These are phyloP conservation scores for Avena atlantica DNA, from an alignment of 176 grass and related monocot genomes.

Conservation along the genomic window DNA sequence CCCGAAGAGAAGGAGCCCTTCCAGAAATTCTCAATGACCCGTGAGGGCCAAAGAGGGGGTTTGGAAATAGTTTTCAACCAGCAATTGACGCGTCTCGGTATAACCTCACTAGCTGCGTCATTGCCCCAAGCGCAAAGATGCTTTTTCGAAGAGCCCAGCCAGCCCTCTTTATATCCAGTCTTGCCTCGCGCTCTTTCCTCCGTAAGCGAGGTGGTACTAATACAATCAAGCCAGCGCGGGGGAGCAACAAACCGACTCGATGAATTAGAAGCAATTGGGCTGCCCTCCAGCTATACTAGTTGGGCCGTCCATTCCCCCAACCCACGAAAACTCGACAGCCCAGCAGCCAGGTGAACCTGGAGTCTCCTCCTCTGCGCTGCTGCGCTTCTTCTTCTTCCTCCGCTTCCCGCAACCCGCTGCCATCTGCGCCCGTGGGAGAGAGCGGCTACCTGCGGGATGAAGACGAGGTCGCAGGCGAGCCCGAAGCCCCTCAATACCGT, in stretches of 20 bases:
- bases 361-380: not conserved
- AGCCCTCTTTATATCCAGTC: not conserved
- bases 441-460: constrained; percentile 49
- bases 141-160: fast-evolving
- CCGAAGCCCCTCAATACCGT: constrained; percentile 62
- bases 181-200: not conserved
- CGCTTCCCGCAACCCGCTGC: constrained; percentile 4
- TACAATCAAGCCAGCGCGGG: not conserved
- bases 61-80: constrained; percentile 99
- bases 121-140: constrained; percentile 99
- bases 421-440: not conserved
- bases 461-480: constrained; percentile 74
- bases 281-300: not conserved
- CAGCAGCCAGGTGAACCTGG: constrained; percentile 11
- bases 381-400: not conserved
- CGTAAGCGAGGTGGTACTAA: constrained; percentile 26
- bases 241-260: not conserved
- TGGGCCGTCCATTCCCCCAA: not conserved
- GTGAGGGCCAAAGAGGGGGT: constrained; percentile 57
- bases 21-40: constrained; percentile 3
- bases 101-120: constrained; percentile 87
- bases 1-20: too few relatives aligned
- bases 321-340: not conserved
- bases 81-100: constrained; percentile 93
- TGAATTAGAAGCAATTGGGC: not conserved